Base-by-base conservation (phyloP, 2,329 filamentous ascomycete species). In the Tolypocladium inflatum region DNA sequence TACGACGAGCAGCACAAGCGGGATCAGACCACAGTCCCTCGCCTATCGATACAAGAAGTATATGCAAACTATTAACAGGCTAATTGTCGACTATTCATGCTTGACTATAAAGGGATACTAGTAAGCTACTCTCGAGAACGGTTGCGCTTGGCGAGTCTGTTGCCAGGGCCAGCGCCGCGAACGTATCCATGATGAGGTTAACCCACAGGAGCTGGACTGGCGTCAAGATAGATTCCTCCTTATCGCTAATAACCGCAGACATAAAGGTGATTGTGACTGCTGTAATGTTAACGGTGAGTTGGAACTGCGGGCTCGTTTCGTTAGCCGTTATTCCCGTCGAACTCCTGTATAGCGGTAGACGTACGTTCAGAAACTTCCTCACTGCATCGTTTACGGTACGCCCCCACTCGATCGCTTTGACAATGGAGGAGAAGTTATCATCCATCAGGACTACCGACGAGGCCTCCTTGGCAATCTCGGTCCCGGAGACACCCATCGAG, bases 21-120 rank as follows among this genome's bases (percentile, higher is more conserved):
- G 55, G 90, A 95, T 64, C 91, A 90, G 58, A 90, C 89, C 48
- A 89, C 90, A 0, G 90, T 97, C 11, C 93, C 93, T 26, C 88
- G 94, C 2, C 79, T 97, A 3, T 92, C 89, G 2, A 74, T 91
- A 23, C 81, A 78, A 48, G 74, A 79, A 1, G 76, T 97, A 1
- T 74, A 80, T 2, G 76, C 83, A 54, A 80, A 84, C 60, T 97
- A 97, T 71, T 77, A 80, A 59, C 70, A 77, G 10, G 82, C 89
- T 0, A 72, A 83, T 43, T 82, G 84, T 23, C 86, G 92, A n/a
- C 79, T 97, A 2, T 94, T 97, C 72, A 86, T 97, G 63, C 79
- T 97, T 51, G 93, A 97, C 68, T 96, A 96, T 67, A 94, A 97
- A 71, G 93, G 91, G 52, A 97, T 94, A 0, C 78, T 97, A 9